Conservation (phyloP, 306 rosid genomes). For the Vicia sativa region DNA sequence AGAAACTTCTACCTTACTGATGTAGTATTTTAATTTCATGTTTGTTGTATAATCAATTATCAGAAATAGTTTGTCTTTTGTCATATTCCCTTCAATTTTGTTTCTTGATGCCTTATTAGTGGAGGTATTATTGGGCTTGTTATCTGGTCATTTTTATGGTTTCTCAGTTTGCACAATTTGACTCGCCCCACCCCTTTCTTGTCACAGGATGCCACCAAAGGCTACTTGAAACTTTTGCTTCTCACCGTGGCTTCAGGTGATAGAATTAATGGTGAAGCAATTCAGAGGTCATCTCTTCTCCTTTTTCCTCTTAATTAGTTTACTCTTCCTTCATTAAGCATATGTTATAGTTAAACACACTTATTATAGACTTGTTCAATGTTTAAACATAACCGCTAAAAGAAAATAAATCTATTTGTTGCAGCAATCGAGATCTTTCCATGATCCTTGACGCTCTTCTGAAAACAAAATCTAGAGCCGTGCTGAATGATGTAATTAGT, state of each 20-base stretch:
- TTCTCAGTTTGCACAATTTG: constrained; percentile 33
- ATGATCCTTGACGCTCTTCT: constrained; percentile 97
- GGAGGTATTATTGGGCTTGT: constrained; percentile 10
- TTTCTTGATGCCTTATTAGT: constrained; percentile 23
- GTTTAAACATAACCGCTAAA: constrained; percentile 26
- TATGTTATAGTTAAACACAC: constrained; percentile 9
- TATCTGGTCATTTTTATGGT: constrained; percentile 15
- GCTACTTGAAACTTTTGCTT: constrained; percentile 91
- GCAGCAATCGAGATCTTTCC: constrained; percentile 98
- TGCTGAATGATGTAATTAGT: constrained; percentile 80
- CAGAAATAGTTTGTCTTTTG: constrained; percentile 31
- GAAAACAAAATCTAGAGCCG: constrained; percentile 90
- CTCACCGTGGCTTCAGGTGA: constrained; percentile 94
- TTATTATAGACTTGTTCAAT: constrained; percentile 32
- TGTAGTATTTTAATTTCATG: constrained; percentile 23
- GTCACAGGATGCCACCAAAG: constrained; percentile 87
- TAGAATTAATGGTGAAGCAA: constrained; percentile 81
- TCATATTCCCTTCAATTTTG: constrained; percentile 21
- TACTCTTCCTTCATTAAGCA: constrained; percentile 23
- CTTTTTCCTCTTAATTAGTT: constrained; percentile 10
- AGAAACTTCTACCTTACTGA: constrained; percentile 25
- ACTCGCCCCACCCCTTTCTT: constrained; percentile 20
- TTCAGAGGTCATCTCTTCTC: constrained; percentile 68
- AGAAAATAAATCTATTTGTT: constrained; percentile 37
- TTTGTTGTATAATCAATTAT: constrained; percentile 6